Base-by-base conservation (phyloP, 2,329 filamentous ascomycete species). In the Aspergillus sp. region DNA sequence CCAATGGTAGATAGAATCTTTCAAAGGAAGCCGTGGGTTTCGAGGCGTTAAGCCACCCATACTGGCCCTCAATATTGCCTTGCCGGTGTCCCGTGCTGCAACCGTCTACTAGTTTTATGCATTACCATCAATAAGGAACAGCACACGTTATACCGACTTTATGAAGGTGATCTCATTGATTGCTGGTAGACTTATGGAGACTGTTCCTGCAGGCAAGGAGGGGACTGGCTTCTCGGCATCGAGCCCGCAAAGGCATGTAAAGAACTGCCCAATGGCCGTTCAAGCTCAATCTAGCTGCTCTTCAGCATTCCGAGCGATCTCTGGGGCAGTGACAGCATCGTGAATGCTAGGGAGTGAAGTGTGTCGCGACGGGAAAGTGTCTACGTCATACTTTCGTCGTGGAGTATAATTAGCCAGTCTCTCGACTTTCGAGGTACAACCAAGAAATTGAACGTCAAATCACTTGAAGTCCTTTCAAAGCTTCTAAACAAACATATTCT, bases 341-440 rank as follows among this genome's bases (percentile, higher is more conserved):
- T 15, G 34, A 15, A 41, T 15, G 15, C 13, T 13, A 41, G 3
- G 31, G 9, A 38, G 11, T 41, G 34, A 45, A n/a, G n/a, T 25
- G 46, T 48, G 23, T 15, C 11, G 46, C 5, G 22, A 23, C 17
- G 17, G 22, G 22, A 25, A 15, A 43, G 54, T 57, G 11, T 25
- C 45, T 17, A 57, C 54, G 54, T 57, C 54, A 57, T 57, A 57
- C 31, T 57, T 19, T 22, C 47, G 19, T 50, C 19, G 31, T n/a
- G 9, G 22, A 23, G 22, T 51, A 57, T 45, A 41, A 41, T 17
- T 15, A 3, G 13, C 34, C 34, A 13, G 8, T 13, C 45, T 15
- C 7, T 57, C 46, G 43, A 50, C 54, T 19, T 50, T 5, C 25
- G 9, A 17, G 17, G 22, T 13, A 17, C 11, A 23, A 19, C 11